Evolutionary conservation across 148 eudicot genomes (phyloP), one percentile per base, ranked within the genome.

Genomic region (Vaccinium myrtillus): DNA sequence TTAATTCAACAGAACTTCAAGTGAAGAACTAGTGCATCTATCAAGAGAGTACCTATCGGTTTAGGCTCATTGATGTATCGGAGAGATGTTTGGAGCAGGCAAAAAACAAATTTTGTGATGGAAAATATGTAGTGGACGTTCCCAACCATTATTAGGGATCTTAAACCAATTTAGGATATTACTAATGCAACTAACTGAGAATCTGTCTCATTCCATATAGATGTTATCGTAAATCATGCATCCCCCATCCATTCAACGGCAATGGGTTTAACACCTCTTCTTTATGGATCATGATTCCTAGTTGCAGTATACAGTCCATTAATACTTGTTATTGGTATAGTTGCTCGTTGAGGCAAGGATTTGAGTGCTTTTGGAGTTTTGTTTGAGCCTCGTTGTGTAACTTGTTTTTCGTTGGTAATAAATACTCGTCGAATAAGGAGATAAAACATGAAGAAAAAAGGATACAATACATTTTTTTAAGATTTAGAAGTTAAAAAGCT

Each of bases 391-490:
- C 1, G 6, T 70, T 51, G 25, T 36, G 43, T 82, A 73, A 25
- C 49, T 53, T 53, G 61, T 23, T 19, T 75, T 50, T 63, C 39
- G 23, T 43, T 75, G 69, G 71, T 83, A 21, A 76, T 74, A 13
- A 74, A 83, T 75, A 27, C 19, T 55, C 70, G 43, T 75, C 73
- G 32, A 73, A 55, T 82, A 32, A 74, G 79, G 43, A 75, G 69
- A 23, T 21, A 9, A 56, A 46, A 36, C 46, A 73, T 6, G 54
- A 12, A 50, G 1, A 77, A 23, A 13, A 77, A 50, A 77, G 79
- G 58, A 50, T 77, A 77, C 46, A 43, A 43, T 43, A 43, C 46
- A 43, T 5, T 43, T 43, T 43, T 23, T 65, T 23, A 23, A 23
- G 3, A 2, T 23, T 23, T 65, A 3, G 71, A 65, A 23, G 30